phyloP scores from a whole-genome alignment of 2,329 filamentous ascomycete genomes.

The Lachnellula hyalina region DNA sequence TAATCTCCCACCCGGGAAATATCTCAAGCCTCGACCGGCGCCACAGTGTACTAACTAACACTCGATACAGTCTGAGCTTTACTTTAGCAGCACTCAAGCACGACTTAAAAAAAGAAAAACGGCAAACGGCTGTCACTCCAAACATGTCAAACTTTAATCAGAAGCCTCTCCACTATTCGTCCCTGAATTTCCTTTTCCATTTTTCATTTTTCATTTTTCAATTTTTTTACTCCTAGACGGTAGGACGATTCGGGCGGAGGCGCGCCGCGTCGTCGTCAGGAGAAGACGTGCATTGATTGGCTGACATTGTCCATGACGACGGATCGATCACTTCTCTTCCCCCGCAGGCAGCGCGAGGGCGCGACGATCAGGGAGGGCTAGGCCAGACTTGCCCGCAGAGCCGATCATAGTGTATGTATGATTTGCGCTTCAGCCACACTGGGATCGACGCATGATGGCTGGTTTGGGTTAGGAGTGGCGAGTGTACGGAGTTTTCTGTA shows the following conservation, averaged over 20 bases:
- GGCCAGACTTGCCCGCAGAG: not conserved
- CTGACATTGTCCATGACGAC: no score
- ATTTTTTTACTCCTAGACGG: not conserved
- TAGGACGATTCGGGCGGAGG: not conserved
- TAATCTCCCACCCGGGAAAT: not conserved
- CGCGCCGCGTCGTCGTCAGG: not conserved
- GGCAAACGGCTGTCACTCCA: no score
- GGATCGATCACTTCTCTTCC: no score
- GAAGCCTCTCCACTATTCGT: not conserved
- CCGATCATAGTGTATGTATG: no score
- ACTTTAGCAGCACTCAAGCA: not conserved
- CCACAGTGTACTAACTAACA: not conserved
- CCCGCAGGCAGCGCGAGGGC: no score
- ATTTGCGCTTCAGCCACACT: not conserved
- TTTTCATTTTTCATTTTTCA: no score
- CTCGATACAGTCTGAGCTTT: not conserved
- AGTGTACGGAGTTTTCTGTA: no score
- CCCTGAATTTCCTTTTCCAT: not conserved
- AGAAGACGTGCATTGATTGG: no score
- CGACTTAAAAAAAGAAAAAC: not conserved
- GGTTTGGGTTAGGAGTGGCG: not conserved
- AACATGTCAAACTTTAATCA: not conserved
- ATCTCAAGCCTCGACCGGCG: not conserved
- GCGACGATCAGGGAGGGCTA: no score
- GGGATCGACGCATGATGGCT: not conserved